These are phyloP conservation scores for Hypsizygus marmoreus DNA, from an alignment of 768 basidiomycete genomes.

Conservation along the genomic window DNA sequence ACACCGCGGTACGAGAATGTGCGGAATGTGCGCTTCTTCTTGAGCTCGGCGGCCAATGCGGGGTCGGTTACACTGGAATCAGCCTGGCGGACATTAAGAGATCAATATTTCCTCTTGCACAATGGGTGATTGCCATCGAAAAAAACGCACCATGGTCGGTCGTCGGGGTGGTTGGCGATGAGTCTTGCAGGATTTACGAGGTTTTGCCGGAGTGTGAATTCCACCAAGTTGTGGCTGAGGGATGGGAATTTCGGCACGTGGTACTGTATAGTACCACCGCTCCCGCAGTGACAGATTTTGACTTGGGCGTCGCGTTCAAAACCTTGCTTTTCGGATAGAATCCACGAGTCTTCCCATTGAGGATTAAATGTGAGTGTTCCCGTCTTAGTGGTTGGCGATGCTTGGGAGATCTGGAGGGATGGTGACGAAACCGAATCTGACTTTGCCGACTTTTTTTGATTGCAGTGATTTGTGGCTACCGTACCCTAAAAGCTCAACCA, in stretches of 20 bases:
- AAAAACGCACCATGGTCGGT: conserved; percentile 38
- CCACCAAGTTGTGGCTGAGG: conserved; percentile 42
- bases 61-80: conserved; percentile 88
- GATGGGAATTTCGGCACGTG: conserved; percentile 39
- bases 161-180: conserved; percentile 45
- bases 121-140: too few relatives aligned
- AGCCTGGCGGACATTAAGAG: conserved; percentile 50
- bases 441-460: conserved; percentile 1
- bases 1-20: conserved; percentile 98
- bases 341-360: conserved; percentile 87
- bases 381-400: too few relatives aligned
- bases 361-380: conserved; percentile 88
- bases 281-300: conserved; percentile 17
- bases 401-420: background rate
- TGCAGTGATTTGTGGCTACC: conserved; percentile 93
- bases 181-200: conserved; percentile 18
- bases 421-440: conserved; percentile 2
- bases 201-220: conserved; percentile 32
- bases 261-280: conserved; percentile 61
- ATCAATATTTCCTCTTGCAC: conserved; percentile 9
- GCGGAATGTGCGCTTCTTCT: conserved; percentile 98
- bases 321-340: conserved; percentile 70
- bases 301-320: conserved; percentile 31
- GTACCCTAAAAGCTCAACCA: conserved; percentile 37
- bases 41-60: conserved; percentile 91